A percentile compares a stretch with the other conserved stretches of the same genome.
These are phyloP conservation scores for Coleophoma cylindrospora DNA, from an alignment of 2,329 filamentous ascomycete genomes.

Conservation along the genomic window DNA sequence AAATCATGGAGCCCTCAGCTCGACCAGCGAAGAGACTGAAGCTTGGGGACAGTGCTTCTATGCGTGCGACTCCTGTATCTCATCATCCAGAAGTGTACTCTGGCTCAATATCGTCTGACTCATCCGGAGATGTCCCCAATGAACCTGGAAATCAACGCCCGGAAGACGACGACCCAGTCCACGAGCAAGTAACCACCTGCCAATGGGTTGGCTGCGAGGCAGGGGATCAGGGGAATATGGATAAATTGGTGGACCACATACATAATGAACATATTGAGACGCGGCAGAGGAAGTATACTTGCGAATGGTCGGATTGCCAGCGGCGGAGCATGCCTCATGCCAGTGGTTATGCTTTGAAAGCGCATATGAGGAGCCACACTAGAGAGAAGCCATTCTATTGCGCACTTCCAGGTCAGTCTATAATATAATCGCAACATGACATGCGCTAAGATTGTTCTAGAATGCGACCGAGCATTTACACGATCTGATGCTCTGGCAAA, in stretches of 20 bases:
- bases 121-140: conserved; percentile 76
- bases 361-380: conserved; percentile 96
- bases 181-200: conserved; percentile 74
- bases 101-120: conserved; percentile 82
- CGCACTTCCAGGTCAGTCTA: conserved; percentile 72
- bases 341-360: conserved; percentile 91
- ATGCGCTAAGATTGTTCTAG: conserved; percentile 39
- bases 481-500: conserved; percentile 93
- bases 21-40: conserved; percentile 26
- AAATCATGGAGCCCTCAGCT: conserved; percentile 2
- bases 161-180: conserved; percentile 65
- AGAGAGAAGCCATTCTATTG: conserved; percentile 99
- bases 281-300: conserved; percentile 95
- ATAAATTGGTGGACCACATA: conserved; percentile 74
- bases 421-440: not conserved
- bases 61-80: conserved; percentile 16
- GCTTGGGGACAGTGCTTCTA: conserved; percentile 13
- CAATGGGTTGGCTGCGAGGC: conserved; percentile 71
- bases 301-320: conserved; percentile 89
- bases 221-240: conserved; percentile 74
- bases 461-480: conserved; percentile 96
- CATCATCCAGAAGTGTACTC: conserved; percentile 41
- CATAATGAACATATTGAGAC: conserved; percentile 93
- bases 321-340: conserved; percentile 89
- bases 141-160: conserved; percentile 62